Evolutionary conservation across 768 basidiomycete species (phyloP), one percentile per base, ranked within the genome.

Genomic region (Daedaleopsis nitida): DNA sequence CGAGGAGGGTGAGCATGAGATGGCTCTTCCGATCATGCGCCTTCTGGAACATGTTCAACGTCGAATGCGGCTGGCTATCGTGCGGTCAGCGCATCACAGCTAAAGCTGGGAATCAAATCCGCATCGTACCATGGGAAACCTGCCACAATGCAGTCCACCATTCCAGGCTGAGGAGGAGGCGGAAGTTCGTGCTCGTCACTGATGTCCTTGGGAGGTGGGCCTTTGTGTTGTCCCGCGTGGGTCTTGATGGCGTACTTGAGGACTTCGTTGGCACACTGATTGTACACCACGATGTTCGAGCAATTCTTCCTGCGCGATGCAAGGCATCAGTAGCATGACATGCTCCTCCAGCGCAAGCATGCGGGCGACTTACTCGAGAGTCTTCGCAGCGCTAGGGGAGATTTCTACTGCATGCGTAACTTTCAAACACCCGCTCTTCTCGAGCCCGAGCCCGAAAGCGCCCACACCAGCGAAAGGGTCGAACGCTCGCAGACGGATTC

Each of bases 61-160:
- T 69, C 0, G 91, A 92, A 67, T 92, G 91, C 3, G 86, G 81
- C 71, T 92, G 91, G 68, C 90, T 92, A 58, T 44, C 51, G 14
- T n/a, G n/a, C 8, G 39, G 60, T 32, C 14, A 27, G 24, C 8
- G 37, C 10, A 32, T 32, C 27, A 12, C 54, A 13, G n/a, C n/a
- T 24, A 34, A 1, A 5, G 32, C 1, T 19, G 0, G 12, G 5
- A 27, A 34, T 14, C 34, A 23, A 42, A 48, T 16, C 21, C 14
- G 55, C 32, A 37, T 27, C 69, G 42, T 65, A 87, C 91, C 92
- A 94, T 38, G 92, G 92, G 64, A 93, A 89, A 0, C 92, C 92
- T 17, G 86, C 81, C 13, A 83, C 73, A 14, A 93, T 77, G 32
- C 86, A 79, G 53, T 91, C 82, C 55, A 89, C 81, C 3, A 84